Evolutionary conservation across 2,329 filamentous ascomycete species (phyloP), one percentile per base, ranked within the genome.

Genomic region (Aspergillus fumigatiaffinis): DNA sequence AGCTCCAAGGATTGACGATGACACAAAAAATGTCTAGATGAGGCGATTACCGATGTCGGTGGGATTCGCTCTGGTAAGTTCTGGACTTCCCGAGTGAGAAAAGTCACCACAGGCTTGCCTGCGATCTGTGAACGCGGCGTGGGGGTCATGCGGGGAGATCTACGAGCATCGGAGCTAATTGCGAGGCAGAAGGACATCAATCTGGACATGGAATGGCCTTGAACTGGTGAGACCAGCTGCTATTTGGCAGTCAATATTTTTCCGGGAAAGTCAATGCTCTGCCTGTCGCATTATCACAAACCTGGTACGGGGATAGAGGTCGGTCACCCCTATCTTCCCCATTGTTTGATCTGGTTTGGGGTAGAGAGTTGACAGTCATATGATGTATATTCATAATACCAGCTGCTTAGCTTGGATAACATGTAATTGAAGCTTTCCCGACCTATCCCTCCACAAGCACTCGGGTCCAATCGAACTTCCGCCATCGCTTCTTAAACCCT

Each of bases 391-490:
- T 38, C 32, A 38, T 38, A n/a, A 6, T 17, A 38, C 3, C 32
- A 38, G 32, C 32, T 38, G 14, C 32, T 38, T 17, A 14, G 12
- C 12, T 35, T 17, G 6, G 14, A 38, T 17, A 17, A 38, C 32
- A 38, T 38, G 5, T 38, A 38, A 38, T 7, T 38, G 32, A 38
- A 38, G 5, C 14, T 7, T 14, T 38, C 14, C 6, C 32, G 5
- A 38, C 14, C 60, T 61, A 75, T 46, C 72, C 79, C 64, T 85
- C 83, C 42, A 81, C 76, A 62, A 88, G 73, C 29, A 86, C 79
- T 63, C 82, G 83, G 28, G 86, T 89, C 88, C 94, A 99, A 79
- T 99, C 94, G 78, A 94, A 97, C 76, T 92, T 92, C 65, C 84
- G 85, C 94, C 94, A 99, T 49, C 84, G 82, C 78, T 88, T 93